Percentiles rank a stretch among this genome's conserved stretches.
These are phyloP conservation scores for Lentinus brumalis DNA, from an alignment of 768 basidiomycete species.

Conservation along the genomic window DNA sequence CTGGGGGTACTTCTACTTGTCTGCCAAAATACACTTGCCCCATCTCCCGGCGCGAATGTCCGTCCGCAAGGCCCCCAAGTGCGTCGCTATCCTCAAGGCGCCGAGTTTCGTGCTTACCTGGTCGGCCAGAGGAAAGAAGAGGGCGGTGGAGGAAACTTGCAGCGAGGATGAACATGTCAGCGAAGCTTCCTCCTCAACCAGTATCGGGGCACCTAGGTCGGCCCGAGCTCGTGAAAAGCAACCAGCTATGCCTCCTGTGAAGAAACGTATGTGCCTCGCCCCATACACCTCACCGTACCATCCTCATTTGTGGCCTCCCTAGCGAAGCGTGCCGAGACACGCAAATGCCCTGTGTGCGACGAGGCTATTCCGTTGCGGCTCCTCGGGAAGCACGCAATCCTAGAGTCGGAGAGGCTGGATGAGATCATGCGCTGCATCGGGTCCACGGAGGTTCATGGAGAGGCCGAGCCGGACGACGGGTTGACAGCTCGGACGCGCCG, in stretches of 20 bases:
- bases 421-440: constrained; percentile 66
- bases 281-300: neutral
- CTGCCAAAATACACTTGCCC: neutral
- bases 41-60: constrained; percentile 27
- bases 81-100: constrained; percentile 17
- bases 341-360: constrained; percentile 72
- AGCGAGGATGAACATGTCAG: constrained; percentile 28
- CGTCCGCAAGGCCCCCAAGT: constrained; percentile 28
- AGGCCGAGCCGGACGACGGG: constrained; percentile 58
- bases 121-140: constrained; percentile 49
- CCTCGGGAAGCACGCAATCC: constrained; percentile 59
- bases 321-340: constrained; percentile 77
- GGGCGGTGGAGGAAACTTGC: constrained; percentile 36
- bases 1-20: neutral
- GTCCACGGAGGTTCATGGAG: constrained; percentile 54
- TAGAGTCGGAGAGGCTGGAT: constrained; percentile 72
- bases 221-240: constrained; percentile 15
- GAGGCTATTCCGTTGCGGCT: constrained; percentile 74
- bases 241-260: constrained; percentile 32
- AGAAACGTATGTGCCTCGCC: constrained; percentile 39
- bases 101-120: neutral
- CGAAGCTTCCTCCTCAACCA: constrained; percentile 38
- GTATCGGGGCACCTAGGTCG: constrained; percentile 32
- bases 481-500: constrained; percentile 43
- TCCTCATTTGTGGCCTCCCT: neutral